These are phyloP conservation scores for Aspergillus alliaceus DNA, from an alignment of 2,329 filamentous ascomycete species.

Conservation along the genomic window DNA sequence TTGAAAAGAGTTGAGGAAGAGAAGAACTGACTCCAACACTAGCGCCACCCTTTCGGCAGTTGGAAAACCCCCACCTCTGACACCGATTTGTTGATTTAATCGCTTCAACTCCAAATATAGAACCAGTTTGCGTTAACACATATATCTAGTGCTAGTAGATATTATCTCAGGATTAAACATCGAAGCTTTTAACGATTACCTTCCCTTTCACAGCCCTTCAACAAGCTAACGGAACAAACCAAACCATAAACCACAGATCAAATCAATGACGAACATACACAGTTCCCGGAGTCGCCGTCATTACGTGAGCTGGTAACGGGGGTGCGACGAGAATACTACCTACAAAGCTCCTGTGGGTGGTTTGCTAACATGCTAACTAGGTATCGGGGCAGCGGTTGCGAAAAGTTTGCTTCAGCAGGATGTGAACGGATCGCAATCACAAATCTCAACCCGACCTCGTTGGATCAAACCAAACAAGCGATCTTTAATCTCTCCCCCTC, in stretches of 20 bases:
- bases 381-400: slow-evolving; percentile 57
- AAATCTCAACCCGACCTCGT: slow-evolving; percentile 48
- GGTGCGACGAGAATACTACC: too few species aligned
- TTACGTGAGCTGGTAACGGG: slow-evolving; percentile 53
- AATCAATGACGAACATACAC: slow-evolving; percentile 12
- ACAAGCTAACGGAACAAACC: too few species aligned
- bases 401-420: slow-evolving; percentile 52
- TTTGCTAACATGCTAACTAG: slow-evolving; percentile 30
- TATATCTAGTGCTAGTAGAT: neutral
- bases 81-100: too few species aligned
- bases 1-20: neutral
- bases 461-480: slow-evolving; percentile 30
- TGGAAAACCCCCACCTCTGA: neutral
- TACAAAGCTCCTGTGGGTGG: too few species aligned
- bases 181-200: too few species aligned
- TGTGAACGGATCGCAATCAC: slow-evolving; percentile 56
- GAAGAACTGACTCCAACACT: neutral
- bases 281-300: slow-evolving; percentile 48
- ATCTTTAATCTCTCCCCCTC: slow-evolving; percentile 36
- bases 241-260: neutral
- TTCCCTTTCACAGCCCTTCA: too few species aligned
- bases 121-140: too few species aligned
- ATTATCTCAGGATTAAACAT: too few species aligned
- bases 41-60: neutral
- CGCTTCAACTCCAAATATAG: too few species aligned